Evolutionary conservation across 1,284 basidiomycete genomes (phyloP).

Genomic region (Rhodofomes roseus): DNA sequence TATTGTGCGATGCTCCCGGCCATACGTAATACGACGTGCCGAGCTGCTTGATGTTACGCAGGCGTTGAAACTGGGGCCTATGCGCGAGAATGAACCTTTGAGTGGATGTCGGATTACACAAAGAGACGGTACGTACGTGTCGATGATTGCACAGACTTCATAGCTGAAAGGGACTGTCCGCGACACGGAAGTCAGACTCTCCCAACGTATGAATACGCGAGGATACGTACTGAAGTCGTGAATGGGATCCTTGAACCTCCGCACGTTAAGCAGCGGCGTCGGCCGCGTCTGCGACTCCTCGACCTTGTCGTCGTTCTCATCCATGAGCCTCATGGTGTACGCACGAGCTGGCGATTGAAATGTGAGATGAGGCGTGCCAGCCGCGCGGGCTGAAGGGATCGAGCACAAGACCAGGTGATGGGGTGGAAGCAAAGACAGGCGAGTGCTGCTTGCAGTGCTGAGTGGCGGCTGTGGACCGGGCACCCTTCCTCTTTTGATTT

Average conservation of each 20-base stretch:
- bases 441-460: too few relatives aligned
- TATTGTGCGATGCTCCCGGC: slow-evolving; percentile 71
- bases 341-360: not conserved
- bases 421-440: not conserved
- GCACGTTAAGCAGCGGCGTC: slow-evolving; percentile 1
- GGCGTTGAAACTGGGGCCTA: slow-evolving; percentile 71
- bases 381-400: not conserved
- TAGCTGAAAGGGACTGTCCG: slow-evolving; percentile 33
- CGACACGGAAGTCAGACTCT: not conserved
- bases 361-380: not conserved
- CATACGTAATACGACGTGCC: slow-evolving; percentile 74
- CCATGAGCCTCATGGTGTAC: slow-evolving; percentile 8
- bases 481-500: not conserved
- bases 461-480: not conserved
- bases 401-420: not conserved
- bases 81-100: slow-evolving; percentile 3
- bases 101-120: not conserved
- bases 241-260: slow-evolving; percentile 41
- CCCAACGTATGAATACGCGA: not conserved
- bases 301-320: slow-evolving; percentile 6
- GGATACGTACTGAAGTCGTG: slow-evolving; percentile 43
- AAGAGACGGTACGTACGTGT: slow-evolving; percentile 33
- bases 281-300: not conserved
- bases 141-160: slow-evolving; percentile 37
- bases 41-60: slow-evolving; percentile 73